Percentiles rank a stretch among this genome's conserved stretches.
phyloP scores from a whole-genome alignment of 2,329 filamentous ascomycete genomes.

The Fusarium odoratissimum region DNA sequence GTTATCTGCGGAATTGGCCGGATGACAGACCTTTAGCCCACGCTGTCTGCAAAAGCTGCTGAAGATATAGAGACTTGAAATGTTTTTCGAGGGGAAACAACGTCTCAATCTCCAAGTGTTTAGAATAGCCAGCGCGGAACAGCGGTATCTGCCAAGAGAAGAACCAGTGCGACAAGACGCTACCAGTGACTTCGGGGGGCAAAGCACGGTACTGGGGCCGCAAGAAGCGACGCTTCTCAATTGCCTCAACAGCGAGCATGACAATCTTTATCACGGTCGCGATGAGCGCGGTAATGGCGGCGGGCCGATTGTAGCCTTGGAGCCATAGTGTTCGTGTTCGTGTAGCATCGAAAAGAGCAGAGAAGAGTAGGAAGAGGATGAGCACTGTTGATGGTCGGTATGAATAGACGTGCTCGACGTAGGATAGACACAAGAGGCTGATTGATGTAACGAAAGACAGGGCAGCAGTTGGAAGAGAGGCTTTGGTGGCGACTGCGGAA shows the following conservation, averaged over 20 bases:
- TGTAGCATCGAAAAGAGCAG: conserved; percentile 21
- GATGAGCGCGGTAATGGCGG: conserved; percentile 15
- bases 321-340: conserved; percentile 35
- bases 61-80: conserved; percentile 29
- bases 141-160: conserved; percentile 33
- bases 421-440: conserved; percentile 15
- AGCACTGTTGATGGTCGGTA: conserved; percentile 36
- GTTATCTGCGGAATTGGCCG: rapidly evolving
- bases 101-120: conserved; percentile 12
- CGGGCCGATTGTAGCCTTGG: conserved; percentile 19
- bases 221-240: conserved; percentile 27
- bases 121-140: conserved; percentile 27
- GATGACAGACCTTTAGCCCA: conserved; percentile 18
- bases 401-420: conserved; percentile 34
- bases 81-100: conserved; percentile 29
- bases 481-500: conserved; percentile 15
- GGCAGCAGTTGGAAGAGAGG: conserved; percentile 23
- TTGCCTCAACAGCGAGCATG: conserved; percentile 14
- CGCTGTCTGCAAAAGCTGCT: conserved; percentile 7
- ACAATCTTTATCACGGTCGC: conserved; percentile 19
- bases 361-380: conserved; percentile 27
- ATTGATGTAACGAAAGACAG: conserved; percentile 28
- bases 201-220: conserved; percentile 15
- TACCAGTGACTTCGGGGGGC: conserved; percentile 17
- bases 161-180: conserved; percentile 29